These are phyloP conservation scores for Talaromyces verruculosus DNA, from an alignment of 2,329 filamentous ascomycete species.

Conservation along the genomic window DNA sequence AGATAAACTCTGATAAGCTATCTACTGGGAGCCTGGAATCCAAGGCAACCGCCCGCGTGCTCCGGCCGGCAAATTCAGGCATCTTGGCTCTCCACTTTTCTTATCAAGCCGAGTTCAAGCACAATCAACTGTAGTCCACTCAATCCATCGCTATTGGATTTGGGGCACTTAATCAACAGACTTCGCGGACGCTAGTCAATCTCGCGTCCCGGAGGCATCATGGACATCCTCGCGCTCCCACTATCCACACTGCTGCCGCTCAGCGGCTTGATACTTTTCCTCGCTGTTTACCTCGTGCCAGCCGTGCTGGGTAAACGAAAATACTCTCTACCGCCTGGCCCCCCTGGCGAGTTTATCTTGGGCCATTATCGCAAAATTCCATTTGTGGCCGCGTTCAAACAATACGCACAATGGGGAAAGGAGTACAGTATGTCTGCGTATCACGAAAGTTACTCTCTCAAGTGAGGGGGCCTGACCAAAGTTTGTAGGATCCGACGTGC, in stretches of 20 bases:
- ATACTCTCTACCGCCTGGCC: slow-evolving; percentile 5
- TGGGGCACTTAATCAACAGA: slow-evolving; percentile 2
- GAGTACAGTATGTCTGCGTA: slow-evolving; percentile 1
- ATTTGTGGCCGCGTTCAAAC: neutral
- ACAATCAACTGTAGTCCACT: neutral
- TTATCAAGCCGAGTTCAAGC: slow-evolving; percentile 5
- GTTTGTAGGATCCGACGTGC: slow-evolving; percentile 8
- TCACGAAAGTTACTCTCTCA: too few species aligned
- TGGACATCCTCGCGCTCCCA: neutral
- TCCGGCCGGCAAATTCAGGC: slow-evolving; percentile 5
- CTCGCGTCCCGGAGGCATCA: neutral
- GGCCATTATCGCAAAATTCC: slow-evolving; percentile 10
- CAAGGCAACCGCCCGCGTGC: neutral
- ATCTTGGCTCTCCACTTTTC: neutral
- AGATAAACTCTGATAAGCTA: neutral
- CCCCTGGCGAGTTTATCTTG: slow-evolving; percentile 3
- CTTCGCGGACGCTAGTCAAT: neutral
- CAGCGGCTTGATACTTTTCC: neutral
- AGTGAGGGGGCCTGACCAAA: too few species aligned
- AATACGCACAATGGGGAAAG: slow-evolving; percentile 12
- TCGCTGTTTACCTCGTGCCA: neutral
- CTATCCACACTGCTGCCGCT: slow-evolving; percentile 1
- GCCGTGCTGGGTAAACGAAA: slow-evolving; percentile 4
- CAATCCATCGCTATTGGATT: neutral
- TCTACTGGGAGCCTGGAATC: neutral